A percentile compares a stretch with the other conserved stretches of the same genome.
phyloP scores from a whole-genome alignment of 805 yeast species.

The Saturnispora besseyi region DNA sequence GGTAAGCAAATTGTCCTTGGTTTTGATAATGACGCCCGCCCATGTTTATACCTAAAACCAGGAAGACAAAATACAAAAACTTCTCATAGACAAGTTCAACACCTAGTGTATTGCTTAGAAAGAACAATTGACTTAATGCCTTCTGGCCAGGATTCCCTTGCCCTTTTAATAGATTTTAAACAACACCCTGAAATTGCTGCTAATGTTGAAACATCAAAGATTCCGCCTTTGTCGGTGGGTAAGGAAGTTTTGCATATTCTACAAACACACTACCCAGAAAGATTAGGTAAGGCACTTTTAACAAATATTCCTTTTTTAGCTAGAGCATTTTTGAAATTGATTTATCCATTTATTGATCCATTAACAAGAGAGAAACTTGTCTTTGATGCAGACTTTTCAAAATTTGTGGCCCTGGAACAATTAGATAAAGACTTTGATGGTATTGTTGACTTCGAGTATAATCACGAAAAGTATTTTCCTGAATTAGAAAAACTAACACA shows the following conservation, averaged over 20 bases:
- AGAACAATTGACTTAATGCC: conserved; percentile 93
- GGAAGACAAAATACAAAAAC: conserved; percentile 95
- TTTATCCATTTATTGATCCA: conserved; percentile 95
- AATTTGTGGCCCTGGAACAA: conserved; percentile 75
- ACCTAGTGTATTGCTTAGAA: conserved; percentile 86
- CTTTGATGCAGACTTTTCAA: conserved; percentile 78
- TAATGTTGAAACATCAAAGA: conserved; percentile 50
- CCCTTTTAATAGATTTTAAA: conserved; percentile 86
- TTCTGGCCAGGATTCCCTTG: conserved; percentile 88
- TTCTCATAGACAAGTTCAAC: conserved; percentile 89
- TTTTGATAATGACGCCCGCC: conserved; percentile 80
- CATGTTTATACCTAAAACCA: conserved; percentile 85
- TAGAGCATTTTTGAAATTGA: conserved; percentile 83
- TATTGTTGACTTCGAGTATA: conserved; percentile 69
- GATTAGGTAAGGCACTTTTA: conserved; percentile 85
- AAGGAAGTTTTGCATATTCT: conserved; percentile 87
- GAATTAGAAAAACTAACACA: conserved; percentile 52
- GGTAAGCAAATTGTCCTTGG: conserved; percentile 93
- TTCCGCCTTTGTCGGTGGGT: conserved; percentile 85
- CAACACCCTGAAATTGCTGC: conserved; percentile 51
- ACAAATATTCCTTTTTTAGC: conserved; percentile 93
- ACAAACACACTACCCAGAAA: conserved; percentile 96
- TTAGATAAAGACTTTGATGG: conserved; percentile 85
- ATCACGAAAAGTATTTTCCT: conserved; percentile 76
- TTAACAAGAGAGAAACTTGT: conserved; percentile 88